These are phyloP conservation scores for Bipolaris zeicola DNA, from an alignment of 2,329 filamentous ascomycete species.

Conservation along the genomic window DNA sequence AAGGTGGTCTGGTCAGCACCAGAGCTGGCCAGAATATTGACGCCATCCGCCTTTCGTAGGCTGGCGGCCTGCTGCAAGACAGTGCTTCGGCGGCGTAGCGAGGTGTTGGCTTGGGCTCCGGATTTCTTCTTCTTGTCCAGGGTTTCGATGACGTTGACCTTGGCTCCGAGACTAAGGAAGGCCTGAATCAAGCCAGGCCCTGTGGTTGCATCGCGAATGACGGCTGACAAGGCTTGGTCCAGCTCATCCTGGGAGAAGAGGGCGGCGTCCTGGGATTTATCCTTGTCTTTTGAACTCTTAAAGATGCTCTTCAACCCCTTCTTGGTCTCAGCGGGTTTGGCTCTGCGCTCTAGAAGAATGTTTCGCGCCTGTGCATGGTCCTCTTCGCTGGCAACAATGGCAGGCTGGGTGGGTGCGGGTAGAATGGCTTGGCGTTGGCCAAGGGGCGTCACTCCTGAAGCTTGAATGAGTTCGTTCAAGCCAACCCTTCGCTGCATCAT, in stretches of 20 bases:
- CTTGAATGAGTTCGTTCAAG: conserved; percentile 37
- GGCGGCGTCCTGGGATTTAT: conserved; percentile 34
- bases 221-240: conserved; percentile 42
- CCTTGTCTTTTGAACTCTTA: conserved; percentile 44
- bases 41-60: conserved; percentile 36
- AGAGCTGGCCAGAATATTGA: conserved; percentile 40
- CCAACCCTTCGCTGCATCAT: conserved; percentile 37
- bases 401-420: conserved; percentile 39
- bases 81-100: conserved; percentile 41
- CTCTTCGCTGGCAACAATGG: conserved; percentile 37
- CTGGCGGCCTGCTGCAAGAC: conserved; percentile 45
- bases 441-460: conserved; percentile 35
- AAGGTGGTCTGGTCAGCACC: conserved; percentile 45
- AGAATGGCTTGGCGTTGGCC: conserved; percentile 38
- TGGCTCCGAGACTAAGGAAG: conserved; percentile 41
- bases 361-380: conserved; percentile 38
- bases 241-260: conserved; percentile 45
- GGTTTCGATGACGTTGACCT: conserved; percentile 38
- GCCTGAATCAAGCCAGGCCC: conserved; percentile 42
- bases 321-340: conserved; percentile 37
- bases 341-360: conserved; percentile 40
- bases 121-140: conserved; percentile 25
- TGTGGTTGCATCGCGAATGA: conserved; percentile 38
- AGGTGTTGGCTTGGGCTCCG: conserved; percentile 23
- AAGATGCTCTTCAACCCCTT: conserved; percentile 45